Conservation (phyloP, 1,139 yeast genomes). For the Pichia sp. region DNA sequence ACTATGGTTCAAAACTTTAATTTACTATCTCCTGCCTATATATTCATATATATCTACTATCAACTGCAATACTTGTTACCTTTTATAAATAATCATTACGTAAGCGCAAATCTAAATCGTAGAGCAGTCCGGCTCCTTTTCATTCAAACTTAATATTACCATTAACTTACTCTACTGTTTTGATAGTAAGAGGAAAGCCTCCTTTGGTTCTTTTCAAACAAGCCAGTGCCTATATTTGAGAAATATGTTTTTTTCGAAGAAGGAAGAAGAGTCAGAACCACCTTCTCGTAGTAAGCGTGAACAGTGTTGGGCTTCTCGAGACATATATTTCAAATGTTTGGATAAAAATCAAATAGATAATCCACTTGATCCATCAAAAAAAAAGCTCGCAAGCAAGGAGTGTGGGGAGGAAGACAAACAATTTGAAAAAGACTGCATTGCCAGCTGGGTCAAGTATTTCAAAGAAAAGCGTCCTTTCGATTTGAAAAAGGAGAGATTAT, state of each 20-base stretch:
- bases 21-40: neutral
- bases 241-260: constrained; percentile 14
- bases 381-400: constrained; percentile 30
- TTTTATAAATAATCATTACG: too few species aligned
- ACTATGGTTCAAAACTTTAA: constrained; percentile 37
- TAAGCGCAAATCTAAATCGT: too few species aligned
- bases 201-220: too few species aligned
- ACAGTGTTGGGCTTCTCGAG: constrained; percentile 68
- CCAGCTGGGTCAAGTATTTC: constrained; percentile 65
- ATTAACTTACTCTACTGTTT: too few species aligned
- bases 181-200: too few species aligned
- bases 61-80: too few species aligned
- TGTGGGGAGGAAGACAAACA: constrained; percentile 45
- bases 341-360: constrained; percentile 50
- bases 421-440: constrained; percentile 55
- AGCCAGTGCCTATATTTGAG: neutral
- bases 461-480: constrained; percentile 63
- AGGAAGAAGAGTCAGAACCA: constrained; percentile 34
- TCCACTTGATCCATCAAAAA: constrained; percentile 37
- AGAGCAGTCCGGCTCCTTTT: too few species aligned
- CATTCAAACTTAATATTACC: too few species aligned
- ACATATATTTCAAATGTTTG: constrained; percentile 52
- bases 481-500: constrained; percentile 46
- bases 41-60: too few species aligned
- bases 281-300: constrained; percentile 52